These are phyloP conservation scores for Aphanomyces astaci DNA, from an alignment of 352 stramenopile genomes.

Conservation along the genomic window DNA sequence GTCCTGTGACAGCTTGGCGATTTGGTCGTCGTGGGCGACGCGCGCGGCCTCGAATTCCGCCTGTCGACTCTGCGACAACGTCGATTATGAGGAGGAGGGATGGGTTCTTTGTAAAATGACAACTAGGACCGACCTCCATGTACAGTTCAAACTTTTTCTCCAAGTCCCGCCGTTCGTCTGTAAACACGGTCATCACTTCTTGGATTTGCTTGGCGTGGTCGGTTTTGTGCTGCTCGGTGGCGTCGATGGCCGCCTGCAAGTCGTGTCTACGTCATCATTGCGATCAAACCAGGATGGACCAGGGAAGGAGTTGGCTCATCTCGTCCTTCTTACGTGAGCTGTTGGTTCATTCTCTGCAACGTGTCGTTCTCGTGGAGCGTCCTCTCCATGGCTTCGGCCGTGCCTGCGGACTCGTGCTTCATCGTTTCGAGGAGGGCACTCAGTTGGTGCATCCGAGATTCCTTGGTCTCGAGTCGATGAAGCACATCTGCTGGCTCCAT, in stretches of 20 bases:
- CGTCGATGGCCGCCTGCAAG: not conserved
- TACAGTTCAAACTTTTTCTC: not conserved
- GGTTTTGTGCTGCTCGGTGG: not conserved
- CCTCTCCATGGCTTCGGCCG: constrained; percentile 3
- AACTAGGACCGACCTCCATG: not conserved
- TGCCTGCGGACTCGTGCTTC: constrained; percentile 2
- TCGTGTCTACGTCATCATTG: not conserved
- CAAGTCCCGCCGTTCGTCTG: not conserved
- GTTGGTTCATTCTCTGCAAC: not conserved
- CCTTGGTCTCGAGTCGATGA: not conserved
- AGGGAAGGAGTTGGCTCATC: no score
- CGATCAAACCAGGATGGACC: no score
- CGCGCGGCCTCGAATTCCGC: not conserved
- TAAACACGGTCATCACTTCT: not conserved
- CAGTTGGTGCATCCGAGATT: constrained; percentile 4
- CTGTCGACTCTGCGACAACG: not conserved
- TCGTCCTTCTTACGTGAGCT: not conserved
- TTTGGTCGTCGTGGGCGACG: not conserved
- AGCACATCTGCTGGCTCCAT: not conserved
- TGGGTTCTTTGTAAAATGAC: not conserved
- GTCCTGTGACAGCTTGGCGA: not conserved
- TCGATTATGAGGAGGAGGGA: no score
- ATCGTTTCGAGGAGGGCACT: not conserved
- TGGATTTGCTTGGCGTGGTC: not conserved
- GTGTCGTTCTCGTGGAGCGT: not conserved